Conservation (phyloP, 176 grass and related monocot species). For the Bothriochloa decipiens region DNA sequence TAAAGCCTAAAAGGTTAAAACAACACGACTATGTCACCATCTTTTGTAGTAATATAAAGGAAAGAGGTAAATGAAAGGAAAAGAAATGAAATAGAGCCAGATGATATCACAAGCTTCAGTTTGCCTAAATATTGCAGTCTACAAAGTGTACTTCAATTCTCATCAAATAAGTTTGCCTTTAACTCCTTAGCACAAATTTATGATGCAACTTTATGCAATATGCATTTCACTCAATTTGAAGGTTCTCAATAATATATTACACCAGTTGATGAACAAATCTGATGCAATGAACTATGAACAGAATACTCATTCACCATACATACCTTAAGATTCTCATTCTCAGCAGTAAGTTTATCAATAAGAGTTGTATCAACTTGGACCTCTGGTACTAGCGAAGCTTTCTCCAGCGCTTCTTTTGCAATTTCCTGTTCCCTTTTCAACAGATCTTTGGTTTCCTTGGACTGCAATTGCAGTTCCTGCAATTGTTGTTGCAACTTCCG, state of each 20-base stretch:
- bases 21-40: slow-evolving; percentile 35
- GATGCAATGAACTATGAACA: slow-evolving; percentile 29
- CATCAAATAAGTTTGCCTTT: slow-evolving; percentile 19
- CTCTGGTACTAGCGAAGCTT: slow-evolving; percentile 65
- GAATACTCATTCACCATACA: slow-evolving; percentile 20
- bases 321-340: slow-evolving; percentile 96
- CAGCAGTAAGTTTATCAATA: slow-evolving; percentile 75
- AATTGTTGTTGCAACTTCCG: slow-evolving; percentile 74
- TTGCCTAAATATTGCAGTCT: slow-evolving; percentile 2
- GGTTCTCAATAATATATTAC: slow-evolving; percentile 20
- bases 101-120: slow-evolving; percentile 26
- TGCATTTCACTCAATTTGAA: background rate
- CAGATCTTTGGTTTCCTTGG: slow-evolving; percentile 74
- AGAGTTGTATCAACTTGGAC: slow-evolving; percentile 78
- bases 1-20: slow-evolving; percentile 55
- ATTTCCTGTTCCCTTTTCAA: slow-evolving; percentile 68
- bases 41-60: background rate
- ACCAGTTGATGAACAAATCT: slow-evolving; percentile 22
- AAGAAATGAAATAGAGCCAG: slow-evolving; percentile 21
- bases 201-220: background rate
- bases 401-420: slow-evolving; percentile 61
- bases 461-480: slow-evolving; percentile 70
- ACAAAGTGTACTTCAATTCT: slow-evolving; percentile 16
- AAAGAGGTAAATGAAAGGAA: background rate
- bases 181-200: slow-evolving; percentile 5